Evolutionary conservation across 2,329 filamentous ascomycete genomes (phyloP).

Genomic region (Ophiostoma fasciatum): DNA sequence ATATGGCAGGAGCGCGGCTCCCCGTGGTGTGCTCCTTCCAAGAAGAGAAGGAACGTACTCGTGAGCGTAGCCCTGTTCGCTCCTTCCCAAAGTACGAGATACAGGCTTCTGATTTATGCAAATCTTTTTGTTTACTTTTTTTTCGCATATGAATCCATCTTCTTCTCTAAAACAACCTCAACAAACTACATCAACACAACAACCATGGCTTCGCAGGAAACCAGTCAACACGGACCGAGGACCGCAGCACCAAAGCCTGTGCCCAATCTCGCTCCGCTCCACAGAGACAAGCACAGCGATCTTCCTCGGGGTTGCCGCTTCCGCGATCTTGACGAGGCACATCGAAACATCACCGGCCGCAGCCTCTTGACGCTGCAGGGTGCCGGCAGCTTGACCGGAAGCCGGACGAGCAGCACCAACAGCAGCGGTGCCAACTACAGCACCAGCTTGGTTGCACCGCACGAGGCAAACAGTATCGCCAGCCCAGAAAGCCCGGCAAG

Average conservation of each 20-base stretch:
- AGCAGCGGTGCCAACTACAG: too few species aligned
- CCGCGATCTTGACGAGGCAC: slow-evolving; percentile 23
- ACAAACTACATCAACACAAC: neutral
- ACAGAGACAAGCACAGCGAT: slow-evolving; percentile 4
- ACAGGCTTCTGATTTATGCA: neutral
- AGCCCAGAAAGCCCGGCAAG: too few species aligned
- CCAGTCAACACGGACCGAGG: too few species aligned
- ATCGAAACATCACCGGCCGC: slow-evolving; percentile 22
- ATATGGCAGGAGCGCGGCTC: too few species aligned
- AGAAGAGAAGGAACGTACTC: neutral
- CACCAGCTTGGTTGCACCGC: too few species aligned
- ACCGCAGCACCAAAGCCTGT: too few species aligned
- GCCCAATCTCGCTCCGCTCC: slow-evolving; percentile 2
- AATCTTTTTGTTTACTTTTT: neutral
- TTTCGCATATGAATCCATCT: neutral
- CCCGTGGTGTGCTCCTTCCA: neutral
- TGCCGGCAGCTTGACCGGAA: neutral
- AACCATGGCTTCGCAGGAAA: neutral
- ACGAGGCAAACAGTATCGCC: too few species aligned
- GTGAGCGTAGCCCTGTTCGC: neutral
- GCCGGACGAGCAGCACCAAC: neutral
- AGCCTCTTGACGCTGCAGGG: slow-evolving; percentile 6
- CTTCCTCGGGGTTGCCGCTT: slow-evolving; percentile 22
- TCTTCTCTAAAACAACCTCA: neutral
- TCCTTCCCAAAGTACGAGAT: neutral